Base-by-base conservation (phyloP, 169 alveolate species). In the Babesia ovata region DNA sequence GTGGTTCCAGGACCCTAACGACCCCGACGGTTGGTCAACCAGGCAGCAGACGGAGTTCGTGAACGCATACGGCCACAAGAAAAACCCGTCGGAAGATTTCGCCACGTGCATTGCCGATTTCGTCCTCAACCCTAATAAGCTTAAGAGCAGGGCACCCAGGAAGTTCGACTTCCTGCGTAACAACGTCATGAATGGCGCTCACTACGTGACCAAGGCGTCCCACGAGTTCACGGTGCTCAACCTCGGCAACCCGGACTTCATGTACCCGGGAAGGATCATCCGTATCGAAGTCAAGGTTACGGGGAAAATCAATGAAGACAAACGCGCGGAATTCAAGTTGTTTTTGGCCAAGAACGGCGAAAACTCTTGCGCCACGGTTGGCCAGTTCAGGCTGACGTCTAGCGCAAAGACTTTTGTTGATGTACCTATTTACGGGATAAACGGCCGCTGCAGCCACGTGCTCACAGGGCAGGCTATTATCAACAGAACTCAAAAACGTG, bases 1-100 rank as follows among this genome's bases (percentile, higher is more conserved):
- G 33, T 90, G 94, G 94, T 83, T 53, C 78, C 33, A 61, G 59
- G 92, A 90, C 76, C 86, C 91, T 0, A 54, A 56, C 39, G 89
- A 89, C 45, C 92, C 94, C 14, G 90, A 87, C 39, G 78, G 87
- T 16, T 90, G 94, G 94, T 75, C 90, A 44, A 86, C 94, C 24
- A 63, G 50, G 63, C 63, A 75, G 56, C 92, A 90, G 82, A 72
- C 76, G 16, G 86, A 78, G 44, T 90, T 90, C 61, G 94, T 90
- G 33, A 77, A 84, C 46, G 91, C 92, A 11, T 90, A 90, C 70
- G 88, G 91, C 11, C 94, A 90, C 85, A 86, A 90, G 67, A 90
- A 90, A 65, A 90, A 86, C 63, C 94, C 94, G 22, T 70, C 62
- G 4, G 94, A 90, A 62, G 94, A 90, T 61, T 90, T 90, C 72